Percentiles rank a stretch among this genome's conserved stretches.
Conservation (phyloP, 148 eudicot genomes). For the Silene conica region DNA sequence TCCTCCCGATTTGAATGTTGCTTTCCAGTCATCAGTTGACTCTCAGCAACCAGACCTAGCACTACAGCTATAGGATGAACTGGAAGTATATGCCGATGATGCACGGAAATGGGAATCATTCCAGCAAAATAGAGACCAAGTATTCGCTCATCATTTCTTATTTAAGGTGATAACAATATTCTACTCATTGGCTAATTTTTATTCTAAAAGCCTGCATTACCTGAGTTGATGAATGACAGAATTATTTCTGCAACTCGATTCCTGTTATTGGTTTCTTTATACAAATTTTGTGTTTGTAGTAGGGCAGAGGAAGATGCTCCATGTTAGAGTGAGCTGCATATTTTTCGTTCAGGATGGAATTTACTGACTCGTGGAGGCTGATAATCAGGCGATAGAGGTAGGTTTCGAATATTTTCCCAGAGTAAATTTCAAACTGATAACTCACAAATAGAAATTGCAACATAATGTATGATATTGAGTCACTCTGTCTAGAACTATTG, state of each 20-base stretch:
- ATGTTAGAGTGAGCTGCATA: slow-evolving; percentile 7
- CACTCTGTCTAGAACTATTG: not conserved
- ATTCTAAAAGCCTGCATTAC: not conserved
- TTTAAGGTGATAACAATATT: slow-evolving; percentile 9
- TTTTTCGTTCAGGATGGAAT: slow-evolving; percentile 18
- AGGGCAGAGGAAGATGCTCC: slow-evolving; percentile 18
- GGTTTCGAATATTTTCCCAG: slow-evolving; percentile 19
- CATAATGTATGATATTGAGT: slow-evolving; percentile 3
- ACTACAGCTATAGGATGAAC: slow-evolving; percentile 59
- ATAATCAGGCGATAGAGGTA: slow-evolving; percentile 16
- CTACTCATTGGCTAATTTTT: not conserved
- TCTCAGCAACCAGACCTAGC: slow-evolving; percentile 99
- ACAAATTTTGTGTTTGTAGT: slow-evolving; percentile 15
- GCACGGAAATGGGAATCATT: not conserved
- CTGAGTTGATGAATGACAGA: not conserved
- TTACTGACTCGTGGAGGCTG: slow-evolving; percentile 22
- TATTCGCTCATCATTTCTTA: slow-evolving; percentile 1
- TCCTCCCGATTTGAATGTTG: slow-evolving; percentile 88
- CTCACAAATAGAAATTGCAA: slow-evolving; percentile 13
- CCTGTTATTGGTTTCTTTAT: not conserved
- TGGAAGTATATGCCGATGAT: not conserved
- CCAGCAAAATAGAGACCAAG: not conserved
- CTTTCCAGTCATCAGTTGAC: slow-evolving; percentile 85
- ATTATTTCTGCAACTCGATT: not conserved
- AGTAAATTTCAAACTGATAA: slow-evolving; percentile 13